Conservation (phyloP, 352 stramenopile genomes). For the Phytophthora cajani region DNA sequence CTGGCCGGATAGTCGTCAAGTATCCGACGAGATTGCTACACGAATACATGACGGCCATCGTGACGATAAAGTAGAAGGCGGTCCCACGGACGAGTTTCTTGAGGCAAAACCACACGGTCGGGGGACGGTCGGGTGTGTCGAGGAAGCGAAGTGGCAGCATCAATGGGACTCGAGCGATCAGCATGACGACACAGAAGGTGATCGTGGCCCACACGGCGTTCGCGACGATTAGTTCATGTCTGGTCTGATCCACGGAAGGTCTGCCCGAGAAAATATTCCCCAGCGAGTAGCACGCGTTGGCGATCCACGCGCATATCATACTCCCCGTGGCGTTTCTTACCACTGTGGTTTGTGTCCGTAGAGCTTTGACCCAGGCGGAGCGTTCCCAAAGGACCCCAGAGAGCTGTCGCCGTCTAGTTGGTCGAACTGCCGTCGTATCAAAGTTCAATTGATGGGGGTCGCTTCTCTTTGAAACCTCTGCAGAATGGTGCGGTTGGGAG, state of each 20-base stretch:
- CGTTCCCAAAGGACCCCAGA: background rate
- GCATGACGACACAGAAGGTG: slow-evolving; percentile 9
- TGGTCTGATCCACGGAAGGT: slow-evolving; percentile 12
- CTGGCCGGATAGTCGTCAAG: background rate
- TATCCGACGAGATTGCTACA: slow-evolving; percentile 1
- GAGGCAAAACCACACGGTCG: slow-evolving; percentile 21
- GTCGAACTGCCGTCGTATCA: background rate
- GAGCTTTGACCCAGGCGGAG: background rate
- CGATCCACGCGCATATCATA: slow-evolving; percentile 18
- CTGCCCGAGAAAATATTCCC: slow-evolving; percentile 16
- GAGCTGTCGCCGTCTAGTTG: background rate
- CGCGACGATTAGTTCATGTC: slow-evolving; percentile 8
- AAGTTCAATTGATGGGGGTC: background rate
- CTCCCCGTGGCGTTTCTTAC: slow-evolving; percentile 10
- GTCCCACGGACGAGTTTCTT: slow-evolving; percentile 11
- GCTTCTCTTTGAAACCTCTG: background rate
- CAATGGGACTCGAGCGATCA: background rate
- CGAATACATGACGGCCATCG: background rate
- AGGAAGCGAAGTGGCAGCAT: slow-evolving; percentile 23
- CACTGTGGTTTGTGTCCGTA: slow-evolving; percentile 1
- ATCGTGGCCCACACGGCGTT: slow-evolving; percentile 15
- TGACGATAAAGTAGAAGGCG: background rate
- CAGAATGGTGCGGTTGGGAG: background rate
- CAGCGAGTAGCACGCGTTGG: slow-evolving; percentile 8
- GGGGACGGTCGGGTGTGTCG: background rate